phyloP scores from a whole-genome alignment of 2,329 filamentous ascomycete genomes.

The Colletotrichum euphorbiae region DNA sequence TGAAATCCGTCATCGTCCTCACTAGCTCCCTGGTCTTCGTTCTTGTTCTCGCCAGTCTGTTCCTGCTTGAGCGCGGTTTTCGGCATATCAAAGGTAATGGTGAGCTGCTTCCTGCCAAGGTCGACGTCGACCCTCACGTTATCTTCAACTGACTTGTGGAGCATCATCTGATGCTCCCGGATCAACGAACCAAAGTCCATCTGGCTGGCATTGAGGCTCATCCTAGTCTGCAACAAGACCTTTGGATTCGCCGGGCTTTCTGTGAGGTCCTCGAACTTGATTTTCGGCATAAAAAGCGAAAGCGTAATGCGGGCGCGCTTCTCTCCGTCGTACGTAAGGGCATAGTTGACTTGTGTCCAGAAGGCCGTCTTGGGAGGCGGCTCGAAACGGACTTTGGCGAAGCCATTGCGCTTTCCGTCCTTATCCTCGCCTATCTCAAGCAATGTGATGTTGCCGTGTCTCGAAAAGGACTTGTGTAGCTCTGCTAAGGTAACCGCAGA shows the following conservation, averaged over 20 bases:
- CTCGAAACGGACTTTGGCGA: slow-evolving; percentile 66
- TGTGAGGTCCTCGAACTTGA: slow-evolving; percentile 31
- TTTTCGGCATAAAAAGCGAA: background rate
- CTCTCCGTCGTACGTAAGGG: slow-evolving; percentile 39
- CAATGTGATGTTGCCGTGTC: slow-evolving; percentile 63
- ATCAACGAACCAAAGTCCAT: slow-evolving; percentile 73
- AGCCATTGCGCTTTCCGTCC: slow-evolving; percentile 52
- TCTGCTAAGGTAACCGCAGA: slow-evolving; percentile 52
- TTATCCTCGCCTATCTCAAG: slow-evolving; percentile 66
- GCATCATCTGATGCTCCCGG: slow-evolving; percentile 66
- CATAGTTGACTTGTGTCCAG: slow-evolving; percentile 56
- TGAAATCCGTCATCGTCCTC: slow-evolving; percentile 37
- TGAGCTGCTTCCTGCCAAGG: slow-evolving; percentile 52
- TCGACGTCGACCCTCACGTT: slow-evolving; percentile 54
- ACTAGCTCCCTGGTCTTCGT: slow-evolving; percentile 37
- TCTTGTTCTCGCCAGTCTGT: background rate
- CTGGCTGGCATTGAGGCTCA: slow-evolving; percentile 56
- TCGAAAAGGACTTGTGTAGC: slow-evolving; percentile 64
- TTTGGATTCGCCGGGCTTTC: slow-evolving; percentile 48
- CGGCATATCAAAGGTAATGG: slow-evolving; percentile 52
- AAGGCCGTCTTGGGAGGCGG: slow-evolving; percentile 66
- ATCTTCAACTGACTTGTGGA: slow-evolving; percentile 59
- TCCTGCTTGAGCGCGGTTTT: background rate
- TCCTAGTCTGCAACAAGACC: slow-evolving; percentile 47
- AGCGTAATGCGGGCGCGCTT: slow-evolving; percentile 14